Evolutionary conservation across 148 eudicot genomes (phyloP), one percentile per base, ranked within the genome.

Genomic region (Rhododendron griersonianum): DNA sequence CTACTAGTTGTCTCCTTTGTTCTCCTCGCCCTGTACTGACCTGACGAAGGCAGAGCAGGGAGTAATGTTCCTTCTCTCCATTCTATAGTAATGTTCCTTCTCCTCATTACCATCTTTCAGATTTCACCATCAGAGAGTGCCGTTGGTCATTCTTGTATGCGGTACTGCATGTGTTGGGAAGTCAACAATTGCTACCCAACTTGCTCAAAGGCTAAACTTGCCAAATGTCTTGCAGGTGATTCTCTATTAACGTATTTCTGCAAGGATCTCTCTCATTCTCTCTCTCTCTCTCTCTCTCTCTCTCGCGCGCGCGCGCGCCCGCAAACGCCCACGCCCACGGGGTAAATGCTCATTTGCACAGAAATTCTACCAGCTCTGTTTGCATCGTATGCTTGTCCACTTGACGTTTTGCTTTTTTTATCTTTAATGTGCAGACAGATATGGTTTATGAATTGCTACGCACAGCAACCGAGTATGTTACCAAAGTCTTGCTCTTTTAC

Each of bases 401-500:
- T 51, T 89, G 79, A 87, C 87, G 16, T 89, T 71, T 71, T 71
- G 19, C 76, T 71, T 71, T 35, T 44, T 80, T 73, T 81, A 86
- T 79, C 87, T 65, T 89, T 73, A 76, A 86, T 90, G 80, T 84
- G 85, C 98, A 97, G 99, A 97, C 99, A 80, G 98, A 93, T 88
- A 97, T 97, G 99, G 99, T 97, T 77, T 97, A 97, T 89, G 99
- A 97, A 88, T 92, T 97, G 88, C 91, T 97, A 81, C 98, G 99
- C 82, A 97, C 99, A 80, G 94, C 99, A 74, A 97, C 99, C 88
- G 99, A 97, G 99, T 97, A 97, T 74, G 96, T 87, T 73, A 90
- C 83, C 9, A 53, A 67, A 67, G 39, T 76, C 83, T 75, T 0
- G 9, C 73, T 28, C 71, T 50, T 81, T 44, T 14, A 65, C 23